phyloP scores from a whole-genome alignment of 2,329 filamentous ascomycete genomes.

The Apiospora marii region DNA sequence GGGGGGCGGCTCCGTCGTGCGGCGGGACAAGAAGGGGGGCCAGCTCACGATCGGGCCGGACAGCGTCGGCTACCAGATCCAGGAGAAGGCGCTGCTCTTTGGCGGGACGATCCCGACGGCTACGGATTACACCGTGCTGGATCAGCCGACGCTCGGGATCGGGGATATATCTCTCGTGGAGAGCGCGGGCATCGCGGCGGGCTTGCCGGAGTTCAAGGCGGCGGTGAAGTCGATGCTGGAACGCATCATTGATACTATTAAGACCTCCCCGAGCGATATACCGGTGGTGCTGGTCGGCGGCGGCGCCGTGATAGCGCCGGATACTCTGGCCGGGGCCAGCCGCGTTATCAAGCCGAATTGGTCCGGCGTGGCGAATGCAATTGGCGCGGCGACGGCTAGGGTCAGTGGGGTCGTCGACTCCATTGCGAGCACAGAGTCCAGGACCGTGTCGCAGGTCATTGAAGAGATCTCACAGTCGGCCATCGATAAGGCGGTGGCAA shows the following conservation, averaged over 20 bases:
- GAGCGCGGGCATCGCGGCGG: constrained; percentile 25
- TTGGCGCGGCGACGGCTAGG: constrained; percentile 51
- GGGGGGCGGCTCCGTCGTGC: constrained; percentile 64
- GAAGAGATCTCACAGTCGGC: constrained; percentile 47
- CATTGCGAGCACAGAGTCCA: constrained; percentile 52
- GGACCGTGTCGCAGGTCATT: constrained; percentile 42
- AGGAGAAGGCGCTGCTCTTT: constrained; percentile 62
- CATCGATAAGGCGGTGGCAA: constrained; percentile 49
- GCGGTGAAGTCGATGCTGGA: constrained; percentile 40
- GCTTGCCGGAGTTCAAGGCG: constrained; percentile 35
- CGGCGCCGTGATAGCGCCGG: constrained; percentile 65
- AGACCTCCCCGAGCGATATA: constrained; percentile 66
- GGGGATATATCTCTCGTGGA: constrained; percentile 46
- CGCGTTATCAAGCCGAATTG: constrained; percentile 63
- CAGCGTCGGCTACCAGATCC: constrained; percentile 66
- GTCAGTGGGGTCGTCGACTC: constrained; percentile 60
- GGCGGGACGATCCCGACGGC: constrained; percentile 64
- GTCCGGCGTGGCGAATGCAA: constrained; percentile 69
- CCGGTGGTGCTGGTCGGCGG: constrained; percentile 70
- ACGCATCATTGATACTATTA: constrained; percentile 64
- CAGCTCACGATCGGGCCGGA: constrained; percentile 65
- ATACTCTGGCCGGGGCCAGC: constrained; percentile 62
- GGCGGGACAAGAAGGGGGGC: constrained; percentile 43
- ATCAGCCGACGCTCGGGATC: constrained; percentile 45
- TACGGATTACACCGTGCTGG: constrained; percentile 60